Evolutionary conservation across 805 yeast genomes (phyloP).

Genomic region (Candida tibetensis): DNA sequence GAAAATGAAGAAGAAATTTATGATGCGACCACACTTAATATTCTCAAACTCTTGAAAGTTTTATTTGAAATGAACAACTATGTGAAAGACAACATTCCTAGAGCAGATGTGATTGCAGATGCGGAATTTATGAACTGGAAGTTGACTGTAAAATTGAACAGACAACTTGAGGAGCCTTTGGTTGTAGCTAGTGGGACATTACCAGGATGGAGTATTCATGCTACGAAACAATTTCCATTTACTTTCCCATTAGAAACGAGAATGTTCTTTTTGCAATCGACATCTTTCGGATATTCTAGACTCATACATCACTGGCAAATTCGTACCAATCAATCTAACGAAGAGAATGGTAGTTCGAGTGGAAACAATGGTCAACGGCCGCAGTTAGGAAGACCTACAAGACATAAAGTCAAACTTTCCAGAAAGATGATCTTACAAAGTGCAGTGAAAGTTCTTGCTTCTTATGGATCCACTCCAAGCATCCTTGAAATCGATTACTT

Average conservation of each 20-base stretch:
- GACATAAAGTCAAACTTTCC: slow-evolving; percentile 78
- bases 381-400: slow-evolving; percentile 71
- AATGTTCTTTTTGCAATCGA: slow-evolving; percentile 72
- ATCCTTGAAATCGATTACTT: slow-evolving; percentile 81
- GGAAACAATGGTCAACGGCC: slow-evolving; percentile 17
- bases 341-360: slow-evolving; percentile 20
- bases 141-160: slow-evolving; percentile 76
- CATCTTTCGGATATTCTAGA: slow-evolving; percentile 89
- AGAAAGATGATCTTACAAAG: slow-evolving; percentile 69
- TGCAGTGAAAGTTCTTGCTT: slow-evolving; percentile 72
- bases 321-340: slow-evolving; percentile 39
- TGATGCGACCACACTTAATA: slow-evolving; percentile 32
- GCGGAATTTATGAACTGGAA: slow-evolving; percentile 67
- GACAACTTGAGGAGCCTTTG: slow-evolving; percentile 87
- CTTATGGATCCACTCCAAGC: slow-evolving; percentile 77
- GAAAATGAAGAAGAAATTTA: slow-evolving; percentile 21
- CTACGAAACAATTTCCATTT: slow-evolving; percentile 76
- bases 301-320: slow-evolving; percentile 75
- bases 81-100: slow-evolving; percentile 17
- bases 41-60: slow-evolving; percentile 48
- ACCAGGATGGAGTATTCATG: slow-evolving; percentile 78
- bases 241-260: slow-evolving; percentile 82
- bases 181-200: slow-evolving; percentile 82
- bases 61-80: slow-evolving; percentile 40
- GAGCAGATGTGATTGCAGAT: slow-evolving; percentile 12